These are phyloP conservation scores for Tephrocybe sp. DNA, from an alignment of 768 basidiomycete genomes.

Conservation along the genomic window DNA sequence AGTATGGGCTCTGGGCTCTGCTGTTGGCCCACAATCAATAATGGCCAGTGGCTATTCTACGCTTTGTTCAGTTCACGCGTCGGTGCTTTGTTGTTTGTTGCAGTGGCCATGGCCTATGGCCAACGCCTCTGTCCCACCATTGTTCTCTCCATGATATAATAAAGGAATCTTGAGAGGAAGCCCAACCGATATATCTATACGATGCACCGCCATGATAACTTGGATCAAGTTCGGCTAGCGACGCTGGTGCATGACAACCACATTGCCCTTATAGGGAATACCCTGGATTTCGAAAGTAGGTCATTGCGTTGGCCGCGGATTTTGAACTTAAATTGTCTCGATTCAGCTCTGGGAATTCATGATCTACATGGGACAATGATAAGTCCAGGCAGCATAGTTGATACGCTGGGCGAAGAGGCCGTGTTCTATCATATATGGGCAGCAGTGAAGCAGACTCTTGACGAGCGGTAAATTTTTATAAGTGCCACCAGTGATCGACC, in stretches of 20 bases:
- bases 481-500: too few relatives aligned
- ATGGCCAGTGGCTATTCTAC: background rate
- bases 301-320: background rate
- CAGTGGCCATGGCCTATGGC: constrained; percentile 4
- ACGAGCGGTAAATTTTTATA: constrained; percentile 16
- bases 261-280: constrained; percentile 41
- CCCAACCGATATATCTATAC: too few relatives aligned
- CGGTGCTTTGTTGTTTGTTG: background rate
- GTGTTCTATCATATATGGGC: constrained; percentile 32
- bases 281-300: constrained; percentile 45
- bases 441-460: constrained; percentile 28
- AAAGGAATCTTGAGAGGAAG: background rate
- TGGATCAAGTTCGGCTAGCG: constrained; percentile 3
- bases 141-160: constrained; percentile 1
- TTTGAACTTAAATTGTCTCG: background rate
- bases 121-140: background rate
- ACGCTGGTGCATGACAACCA: constrained; percentile 20
- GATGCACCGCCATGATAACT: constrained; percentile 6
- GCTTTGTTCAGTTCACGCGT: background rate
- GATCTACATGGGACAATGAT: constrained; percentile 29
- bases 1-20: too few relatives aligned
- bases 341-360: constrained; percentile 21
- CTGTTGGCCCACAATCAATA: too few relatives aligned
- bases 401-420: constrained; percentile 15
- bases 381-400: constrained; percentile 19